Conservation (phyloP, 106 monocot genomes). For the Xerophyta viscosa region DNA sequence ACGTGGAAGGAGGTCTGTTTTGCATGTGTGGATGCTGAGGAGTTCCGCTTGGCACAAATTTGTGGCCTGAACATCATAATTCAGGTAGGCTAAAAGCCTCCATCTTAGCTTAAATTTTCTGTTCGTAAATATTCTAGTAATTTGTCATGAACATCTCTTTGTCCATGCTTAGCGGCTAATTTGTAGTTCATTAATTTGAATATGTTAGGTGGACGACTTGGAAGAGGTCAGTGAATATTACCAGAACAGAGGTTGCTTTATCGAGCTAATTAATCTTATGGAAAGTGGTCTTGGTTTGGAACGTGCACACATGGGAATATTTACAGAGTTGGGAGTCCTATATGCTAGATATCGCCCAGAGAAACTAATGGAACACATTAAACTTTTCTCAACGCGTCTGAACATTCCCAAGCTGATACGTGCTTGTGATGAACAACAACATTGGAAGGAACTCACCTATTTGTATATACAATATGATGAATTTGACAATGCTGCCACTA, state of each 20-base stretch:
- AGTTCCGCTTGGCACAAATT: slow-evolving; percentile 94
- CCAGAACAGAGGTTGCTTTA: slow-evolving; percentile 98
- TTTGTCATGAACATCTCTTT: too few species aligned
- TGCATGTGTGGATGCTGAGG: slow-evolving; percentile 97
- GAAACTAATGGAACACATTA: slow-evolving; percentile 99
- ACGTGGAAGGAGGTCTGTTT: slow-evolving; percentile 99
- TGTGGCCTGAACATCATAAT: slow-evolving; percentile 91
- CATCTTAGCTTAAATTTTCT: neutral
- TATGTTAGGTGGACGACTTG: slow-evolving; percentile 95
- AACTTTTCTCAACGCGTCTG: slow-evolving; percentile 85
- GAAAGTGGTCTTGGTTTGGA: slow-evolving; percentile 97
- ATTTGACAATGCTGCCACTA: slow-evolving; percentile 96
- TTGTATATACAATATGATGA: slow-evolving; percentile 96
- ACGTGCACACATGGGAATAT: slow-evolving; percentile 97
- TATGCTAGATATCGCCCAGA: slow-evolving; percentile 92
- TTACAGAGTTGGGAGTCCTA: slow-evolving; percentile 91
- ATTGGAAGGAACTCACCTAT: slow-evolving; percentile 96
- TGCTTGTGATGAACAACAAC: slow-evolving; percentile 92
- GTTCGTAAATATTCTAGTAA: neutral
- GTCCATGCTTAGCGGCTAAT: too few species aligned
- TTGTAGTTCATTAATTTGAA: too few species aligned
- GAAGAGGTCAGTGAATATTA: slow-evolving; percentile 97
- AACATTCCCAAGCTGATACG: slow-evolving; percentile 97
- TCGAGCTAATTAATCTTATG: slow-evolving; percentile 96
- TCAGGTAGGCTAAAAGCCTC: too few species aligned